Evolutionary conservation across 208 protist species (phyloP), one percentile per base, ranked within the genome.

Genomic region (Phytomonas sp.): DNA sequence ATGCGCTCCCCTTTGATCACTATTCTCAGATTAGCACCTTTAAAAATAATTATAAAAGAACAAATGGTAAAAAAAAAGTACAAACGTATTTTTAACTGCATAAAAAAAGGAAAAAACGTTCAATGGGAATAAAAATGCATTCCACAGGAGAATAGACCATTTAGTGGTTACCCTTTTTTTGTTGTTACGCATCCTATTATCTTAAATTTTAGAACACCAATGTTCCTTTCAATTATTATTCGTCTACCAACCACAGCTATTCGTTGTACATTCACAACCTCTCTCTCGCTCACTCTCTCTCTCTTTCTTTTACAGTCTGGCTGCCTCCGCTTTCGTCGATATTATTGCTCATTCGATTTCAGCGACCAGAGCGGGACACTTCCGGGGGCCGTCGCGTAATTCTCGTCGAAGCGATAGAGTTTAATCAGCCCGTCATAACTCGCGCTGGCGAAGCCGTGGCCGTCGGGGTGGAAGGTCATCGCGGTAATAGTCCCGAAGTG

Each of bases 401-500:
- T 83, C 30, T 96, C 81, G 72, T 98, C 96, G 64, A 99, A 98
- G 75, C 91, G 81, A 84, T 98, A 94, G 45, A 99, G 72, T 70
- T 98, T 96, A 23, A 99, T 87, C 62, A 96, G 96, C 73, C 97
- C 97, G 73, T 99, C 98, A 81, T 98, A 95, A 74, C 86, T 91
- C 36, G 94, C 97, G 75, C 83, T 94, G 63, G 92, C 86, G 67
- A 97, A 98, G 40, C 91, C 86, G 67, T 79, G 85, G 49, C 98
- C 98, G 78, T 98, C 91, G 29, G 98, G 98, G 77, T 94, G 87
- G 79, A 99, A 98, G 34, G 81, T 80, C 65, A 99, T 79, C 60
- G 97, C 93, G 74, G 97, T 98, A 81, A 99, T 98, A 26, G 98
- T 98, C 93, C 98, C 98, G 80, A 99, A 99, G 76, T 99, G 98